Evolutionary conservation across 1,284 basidiomycete genomes (phyloP).

Genomic region (Ganoderma resinaceum): DNA sequence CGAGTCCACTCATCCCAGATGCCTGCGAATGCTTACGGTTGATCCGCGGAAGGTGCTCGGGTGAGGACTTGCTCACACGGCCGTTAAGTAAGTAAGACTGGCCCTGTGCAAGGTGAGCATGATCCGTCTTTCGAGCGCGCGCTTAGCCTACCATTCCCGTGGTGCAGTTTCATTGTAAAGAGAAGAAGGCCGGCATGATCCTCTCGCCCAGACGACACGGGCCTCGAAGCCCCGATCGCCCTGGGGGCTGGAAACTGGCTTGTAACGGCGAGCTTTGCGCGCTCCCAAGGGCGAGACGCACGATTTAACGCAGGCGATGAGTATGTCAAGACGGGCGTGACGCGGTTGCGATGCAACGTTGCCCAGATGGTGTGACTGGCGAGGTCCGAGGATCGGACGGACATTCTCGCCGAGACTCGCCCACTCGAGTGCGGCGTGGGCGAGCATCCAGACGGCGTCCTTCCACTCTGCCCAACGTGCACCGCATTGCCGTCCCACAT

Average conservation of each 20-base stretch:
- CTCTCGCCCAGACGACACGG: background rate
- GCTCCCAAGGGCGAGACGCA: background rate
- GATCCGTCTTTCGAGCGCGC: background rate
- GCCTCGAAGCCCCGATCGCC: background rate
- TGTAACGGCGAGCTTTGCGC: background rate
- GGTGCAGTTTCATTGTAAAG: background rate
- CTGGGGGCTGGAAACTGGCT: background rate
- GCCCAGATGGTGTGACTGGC: background rate
- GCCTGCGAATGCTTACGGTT: too few relatives aligned
- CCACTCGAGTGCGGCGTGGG: constrained; percentile 5
- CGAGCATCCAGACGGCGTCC: constrained; percentile 1
- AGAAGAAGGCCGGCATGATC: background rate
- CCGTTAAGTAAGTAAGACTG: too few relatives aligned
- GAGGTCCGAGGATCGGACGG: background rate
- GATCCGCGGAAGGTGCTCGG: background rate
- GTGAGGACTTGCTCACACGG: background rate
- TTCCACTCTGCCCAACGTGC: background rate
- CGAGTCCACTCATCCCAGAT: too few relatives aligned
- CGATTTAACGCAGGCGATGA: background rate
- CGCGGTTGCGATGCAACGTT: background rate
- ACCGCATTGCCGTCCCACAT: constrained; percentile 1
- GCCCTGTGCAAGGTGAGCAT: background rate
- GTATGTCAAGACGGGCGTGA: background rate
- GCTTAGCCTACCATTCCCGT: background rate
- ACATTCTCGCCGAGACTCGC: constrained; percentile 7